These are phyloP conservation scores for Beauveria australis DNA, from an alignment of 2,329 filamentous ascomycete genomes.

Conservation along the genomic window DNA sequence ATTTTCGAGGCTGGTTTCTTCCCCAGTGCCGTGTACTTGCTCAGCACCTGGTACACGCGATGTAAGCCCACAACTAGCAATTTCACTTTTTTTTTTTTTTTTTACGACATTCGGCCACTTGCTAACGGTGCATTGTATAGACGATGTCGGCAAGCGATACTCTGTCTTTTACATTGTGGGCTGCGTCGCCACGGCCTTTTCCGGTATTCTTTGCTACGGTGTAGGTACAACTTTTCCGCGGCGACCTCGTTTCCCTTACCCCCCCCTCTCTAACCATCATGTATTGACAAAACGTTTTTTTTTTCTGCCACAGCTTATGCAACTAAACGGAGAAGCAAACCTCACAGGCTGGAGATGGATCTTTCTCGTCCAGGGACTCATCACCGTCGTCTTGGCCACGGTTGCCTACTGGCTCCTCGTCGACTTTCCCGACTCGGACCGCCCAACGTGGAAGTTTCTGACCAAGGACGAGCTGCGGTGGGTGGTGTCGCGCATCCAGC, in stretches of 20 bases:
- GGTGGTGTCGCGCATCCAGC: constrained; percentile 45
- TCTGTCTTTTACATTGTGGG: constrained; percentile 63
- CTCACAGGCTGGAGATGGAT: constrained; percentile 61
- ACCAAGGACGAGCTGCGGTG: constrained; percentile 41
- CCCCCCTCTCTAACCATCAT: not conserved
- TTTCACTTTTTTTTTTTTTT: not conserved
- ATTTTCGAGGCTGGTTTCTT: constrained; percentile 65
- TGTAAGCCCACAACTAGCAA: constrained; percentile 32
- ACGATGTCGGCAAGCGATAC: constrained; percentile 62
- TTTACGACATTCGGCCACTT: too few species aligned
- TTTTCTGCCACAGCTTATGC: constrained; percentile 39
- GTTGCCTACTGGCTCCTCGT: constrained; percentile 50
- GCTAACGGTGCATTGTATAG: constrained; percentile 22
- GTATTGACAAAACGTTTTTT: not conserved
- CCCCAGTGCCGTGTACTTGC: constrained; percentile 59
- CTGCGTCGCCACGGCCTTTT: constrained; percentile 56
- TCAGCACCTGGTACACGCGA: constrained; percentile 67
- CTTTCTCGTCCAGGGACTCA: constrained; percentile 46
- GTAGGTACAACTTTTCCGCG: constrained; percentile 29
- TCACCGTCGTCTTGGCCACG: constrained; percentile 46
- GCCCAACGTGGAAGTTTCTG: constrained; percentile 45
- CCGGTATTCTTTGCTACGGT: constrained; percentile 63
- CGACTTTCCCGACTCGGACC: constrained; percentile 53
- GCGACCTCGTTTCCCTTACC: not conserved
- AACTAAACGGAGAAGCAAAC: constrained; percentile 47